phyloP scores from a whole-genome alignment of 331 rosid genomes.

The Prunus yedoensis region DNA sequence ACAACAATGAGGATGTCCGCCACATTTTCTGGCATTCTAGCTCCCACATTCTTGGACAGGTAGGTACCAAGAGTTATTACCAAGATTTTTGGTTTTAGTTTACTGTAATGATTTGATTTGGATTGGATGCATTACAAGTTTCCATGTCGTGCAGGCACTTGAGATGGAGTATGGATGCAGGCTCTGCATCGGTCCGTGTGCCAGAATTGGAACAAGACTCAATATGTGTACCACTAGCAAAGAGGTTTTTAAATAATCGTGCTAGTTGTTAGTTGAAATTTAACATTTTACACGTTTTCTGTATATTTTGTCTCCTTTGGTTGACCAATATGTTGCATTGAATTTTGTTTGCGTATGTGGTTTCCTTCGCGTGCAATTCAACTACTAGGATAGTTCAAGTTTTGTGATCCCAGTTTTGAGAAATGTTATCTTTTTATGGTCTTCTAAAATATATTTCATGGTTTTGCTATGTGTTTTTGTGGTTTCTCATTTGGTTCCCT shows the following conservation, averaged over 20 bases:
- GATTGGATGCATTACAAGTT: neutral
- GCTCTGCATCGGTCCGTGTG: conserved; percentile 80
- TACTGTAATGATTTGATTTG: neutral
- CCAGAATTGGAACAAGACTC: neutral
- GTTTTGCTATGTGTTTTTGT: too few species aligned
- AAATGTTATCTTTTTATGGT: too few species aligned
- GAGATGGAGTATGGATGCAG: conserved; percentile 79
- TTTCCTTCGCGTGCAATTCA: too few species aligned
- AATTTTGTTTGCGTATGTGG: neutral
- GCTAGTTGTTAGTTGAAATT: too few species aligned
- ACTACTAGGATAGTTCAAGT: neutral
- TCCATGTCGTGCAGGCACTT: conserved; percentile 49
- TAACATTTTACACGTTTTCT: too few species aligned
- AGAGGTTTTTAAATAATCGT: conserved; percentile 45
- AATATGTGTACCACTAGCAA: conserved; percentile 67
- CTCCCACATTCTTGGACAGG: conserved; percentile 93
- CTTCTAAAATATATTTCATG: too few species aligned
- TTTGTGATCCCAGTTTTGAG: neutral
- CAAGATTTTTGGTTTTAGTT: neutral
- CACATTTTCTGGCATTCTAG: conserved; percentile 95
- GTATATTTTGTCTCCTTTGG: too few species aligned
- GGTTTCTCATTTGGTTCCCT: too few species aligned
- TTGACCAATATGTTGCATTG: neutral
- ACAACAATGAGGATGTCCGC: conserved; percentile 65
- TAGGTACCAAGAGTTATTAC: conserved; percentile 1